Evolutionary conservation across 2,329 filamentous ascomycete species (phyloP).

Genomic region (Aureobasidium namibiae): DNA sequence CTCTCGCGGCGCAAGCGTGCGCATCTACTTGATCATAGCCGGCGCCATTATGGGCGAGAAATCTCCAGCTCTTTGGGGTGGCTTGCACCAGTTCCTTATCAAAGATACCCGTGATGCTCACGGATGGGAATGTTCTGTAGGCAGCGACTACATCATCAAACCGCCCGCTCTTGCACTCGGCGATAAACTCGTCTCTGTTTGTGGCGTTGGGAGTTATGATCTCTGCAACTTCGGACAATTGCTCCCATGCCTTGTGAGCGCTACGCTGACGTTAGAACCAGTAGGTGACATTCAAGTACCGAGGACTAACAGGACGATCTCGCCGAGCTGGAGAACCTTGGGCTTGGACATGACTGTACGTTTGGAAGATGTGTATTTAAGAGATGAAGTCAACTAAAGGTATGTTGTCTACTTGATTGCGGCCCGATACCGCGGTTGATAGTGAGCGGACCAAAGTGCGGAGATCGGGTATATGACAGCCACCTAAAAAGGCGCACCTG

Average conservation of each 20-base stretch:
- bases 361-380: background rate
- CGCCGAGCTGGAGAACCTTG: constrained; percentile 55
- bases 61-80: constrained; percentile 31
- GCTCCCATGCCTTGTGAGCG: constrained; percentile 57
- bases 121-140: constrained; percentile 64
- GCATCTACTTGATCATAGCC: constrained; percentile 82
- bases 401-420: background rate
- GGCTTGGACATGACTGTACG: constrained; percentile 35
- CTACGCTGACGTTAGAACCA: constrained; percentile 30
- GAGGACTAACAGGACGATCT: constrained; percentile 49
- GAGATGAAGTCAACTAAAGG: background rate
- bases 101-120: constrained; percentile 57
- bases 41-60: constrained; percentile 46
- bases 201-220: constrained; percentile 54
- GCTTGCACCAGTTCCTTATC: constrained; percentile 60
- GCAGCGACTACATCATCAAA: constrained; percentile 58
- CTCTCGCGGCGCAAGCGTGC: constrained; percentile 57
- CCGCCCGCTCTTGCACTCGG: constrained; percentile 56
- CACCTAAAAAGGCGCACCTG: background rate
- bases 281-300: background rate
- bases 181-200: constrained; percentile 58
- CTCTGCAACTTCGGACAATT: constrained; percentile 55
- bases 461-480: background rate
- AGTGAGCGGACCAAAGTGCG: background rate
- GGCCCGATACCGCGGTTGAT: constrained; percentile 5